Base-by-base conservation (phyloP, 768 basidiomycete genomes). In the Amanita rimosa region DNA sequence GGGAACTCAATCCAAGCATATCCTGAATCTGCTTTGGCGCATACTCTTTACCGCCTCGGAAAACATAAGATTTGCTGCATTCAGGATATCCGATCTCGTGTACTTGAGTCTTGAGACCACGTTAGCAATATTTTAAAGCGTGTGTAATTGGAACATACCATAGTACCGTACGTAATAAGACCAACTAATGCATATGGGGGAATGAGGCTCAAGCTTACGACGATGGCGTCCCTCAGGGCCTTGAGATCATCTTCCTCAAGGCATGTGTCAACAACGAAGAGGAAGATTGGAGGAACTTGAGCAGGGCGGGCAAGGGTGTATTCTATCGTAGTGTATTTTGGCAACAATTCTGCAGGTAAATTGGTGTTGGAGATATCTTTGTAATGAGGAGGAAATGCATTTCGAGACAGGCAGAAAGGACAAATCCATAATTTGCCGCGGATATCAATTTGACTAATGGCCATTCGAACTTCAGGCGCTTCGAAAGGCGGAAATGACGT, bases 351-450 rank as follows among this genome's bases (percentile, higher is more conserved):
- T 11, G 93, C 86, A 44, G 96, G 96, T 16, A 98, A 78, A 67
- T 98, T 98, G 55, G 88, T 94, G 67, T 85, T 86, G 41, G 93
- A 92, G 55, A 99, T 95, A 62, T 98, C 95, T 69, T 96, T 95
- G 76, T 99, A 99, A 65, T 99, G 95, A 0, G 90, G 88, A 4
- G 96, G 96, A 70, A 99, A 97, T 2, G 94, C 81, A 64, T 98
- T 99, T 52, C 96, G 85, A 31, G 88, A 84, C 46, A 99, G 74
- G 68, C 96, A 99, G 72, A 99, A 98, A 3, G 96, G 96, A 61
- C 96, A 99, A 56, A 98, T 99, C 96, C 96, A 99, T 46, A 99
- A 79, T 67, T 98, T 98, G 57, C 88, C 95, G 59, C 96, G 81
- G 54, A 97, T 91, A 69, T 98, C 96, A 60, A 99, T 94, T 73